Conservation (phyloP, 345 rosid genomes). For the Aquilaria yunnanensis region DNA sequence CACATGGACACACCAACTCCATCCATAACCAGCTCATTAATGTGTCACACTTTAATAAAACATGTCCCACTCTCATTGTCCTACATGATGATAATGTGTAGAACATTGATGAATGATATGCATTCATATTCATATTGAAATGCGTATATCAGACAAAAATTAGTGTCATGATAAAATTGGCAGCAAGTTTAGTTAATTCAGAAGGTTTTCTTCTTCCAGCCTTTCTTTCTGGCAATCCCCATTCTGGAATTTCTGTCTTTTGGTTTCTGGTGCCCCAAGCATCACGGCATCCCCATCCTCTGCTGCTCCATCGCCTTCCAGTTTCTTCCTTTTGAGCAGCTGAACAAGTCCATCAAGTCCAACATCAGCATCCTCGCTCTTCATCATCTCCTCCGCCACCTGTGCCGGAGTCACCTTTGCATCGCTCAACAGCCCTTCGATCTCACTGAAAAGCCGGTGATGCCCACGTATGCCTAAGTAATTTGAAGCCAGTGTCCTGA, state of each 20-base stretch:
- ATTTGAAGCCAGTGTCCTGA: conserved; percentile 40
- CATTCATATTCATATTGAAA: too few species aligned
- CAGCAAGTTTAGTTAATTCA: too few species aligned
- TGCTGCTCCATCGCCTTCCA: conserved; percentile 11
- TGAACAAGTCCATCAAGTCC: conserved; percentile 43
- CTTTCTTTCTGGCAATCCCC: conserved; percentile 3
- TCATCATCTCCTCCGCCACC: conserved; percentile 57
- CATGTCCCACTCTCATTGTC: too few species aligned
- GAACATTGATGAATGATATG: too few species aligned
- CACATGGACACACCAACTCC: too few species aligned
- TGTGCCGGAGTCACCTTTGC: conserved; percentile 41
- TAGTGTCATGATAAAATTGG: too few species aligned
- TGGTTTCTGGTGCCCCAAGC: conserved; percentile 2
- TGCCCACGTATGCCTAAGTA: conserved; percentile 31
- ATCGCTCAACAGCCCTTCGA: conserved; percentile 25
- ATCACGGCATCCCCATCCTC: conserved; percentile 3
- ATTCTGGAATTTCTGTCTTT: conserved; percentile 15
- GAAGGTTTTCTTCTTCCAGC: not conserved
- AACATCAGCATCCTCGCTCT: conserved; percentile 36
- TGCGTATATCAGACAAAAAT: too few species aligned
- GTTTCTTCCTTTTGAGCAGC: conserved; percentile 33
- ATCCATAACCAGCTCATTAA: too few species aligned
- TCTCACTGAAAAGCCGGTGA: conserved; percentile 37
- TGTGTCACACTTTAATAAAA: too few species aligned
- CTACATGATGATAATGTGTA: too few species aligned